phyloP scores from a whole-genome alignment of 768 basidiomycete species.

The Suillus variegatus region DNA sequence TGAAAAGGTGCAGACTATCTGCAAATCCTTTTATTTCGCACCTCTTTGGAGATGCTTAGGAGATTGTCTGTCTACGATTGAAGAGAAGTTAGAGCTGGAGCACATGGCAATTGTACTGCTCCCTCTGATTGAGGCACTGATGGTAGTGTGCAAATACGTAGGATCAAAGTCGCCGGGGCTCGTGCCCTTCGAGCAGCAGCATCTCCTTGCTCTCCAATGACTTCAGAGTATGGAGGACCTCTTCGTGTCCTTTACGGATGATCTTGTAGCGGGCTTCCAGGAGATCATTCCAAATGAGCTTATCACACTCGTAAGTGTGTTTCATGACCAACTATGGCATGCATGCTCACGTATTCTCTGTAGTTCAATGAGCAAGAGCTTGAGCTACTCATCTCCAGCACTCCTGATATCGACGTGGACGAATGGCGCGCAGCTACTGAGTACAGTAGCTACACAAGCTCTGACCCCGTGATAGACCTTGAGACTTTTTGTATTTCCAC shows the following conservation, averaged over 20 bases:
- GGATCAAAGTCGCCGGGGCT: constrained; percentile 59
- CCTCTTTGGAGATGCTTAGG: constrained; percentile 87
- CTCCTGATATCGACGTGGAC: constrained; percentile 98
- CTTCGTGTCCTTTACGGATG: constrained; percentile 91
- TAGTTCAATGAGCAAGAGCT: constrained; percentile 97
- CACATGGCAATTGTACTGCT: constrained; percentile 91
- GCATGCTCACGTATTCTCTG: constrained; percentile 8
- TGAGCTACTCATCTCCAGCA: constrained; percentile 92
- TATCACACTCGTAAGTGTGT: constrained; percentile 76
- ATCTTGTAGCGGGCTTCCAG: constrained; percentile 88
- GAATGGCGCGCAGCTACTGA: constrained; percentile 95
- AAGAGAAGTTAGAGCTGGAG: constrained; percentile 75
- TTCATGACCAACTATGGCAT: constrained; percentile 11
- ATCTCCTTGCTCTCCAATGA: constrained; percentile 69
- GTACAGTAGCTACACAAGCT: constrained; percentile 83
- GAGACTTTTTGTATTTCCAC: too few species aligned
- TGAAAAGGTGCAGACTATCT: constrained; percentile 85
- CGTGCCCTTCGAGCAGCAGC: constrained; percentile 63
- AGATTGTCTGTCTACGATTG: constrained; percentile 84
- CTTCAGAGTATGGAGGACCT: constrained; percentile 86
- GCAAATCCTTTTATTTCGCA: constrained; percentile 89
- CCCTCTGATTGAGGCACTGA: constrained; percentile 93
- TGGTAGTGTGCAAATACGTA: constrained; percentile 98
- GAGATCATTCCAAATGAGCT: constrained; percentile 98
- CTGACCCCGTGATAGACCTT: constrained; percentile 94